Evolutionary conservation across 345 rosid species (phyloP), one percentile per base, ranked within the genome.

Genomic region (Zanthoxylum bungeanum): DNA sequence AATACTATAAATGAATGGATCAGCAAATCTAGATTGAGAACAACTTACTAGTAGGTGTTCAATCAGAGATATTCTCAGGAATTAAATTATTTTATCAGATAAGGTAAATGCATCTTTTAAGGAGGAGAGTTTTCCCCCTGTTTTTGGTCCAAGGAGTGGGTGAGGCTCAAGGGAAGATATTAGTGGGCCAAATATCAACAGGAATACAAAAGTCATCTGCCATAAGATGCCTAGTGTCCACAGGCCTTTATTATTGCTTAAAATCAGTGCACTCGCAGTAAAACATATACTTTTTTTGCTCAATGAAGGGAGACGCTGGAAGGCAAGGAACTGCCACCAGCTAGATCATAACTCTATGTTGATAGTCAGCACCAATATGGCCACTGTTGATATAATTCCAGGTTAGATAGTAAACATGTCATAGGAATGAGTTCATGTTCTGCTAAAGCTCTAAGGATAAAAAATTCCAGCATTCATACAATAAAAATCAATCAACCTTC

Each of bases 401-500:
- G 40, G 31, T 66, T 66, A 3, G 4, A 14, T 4, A 21, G 57
- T 30, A 2, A 21, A 50, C 10, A 46, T 21, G 39, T 66, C 44
- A n/a, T 8, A 49, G 42, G 9, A 66, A 64, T 47, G 31, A n/a
- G 25, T 31, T 47, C 40, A 49, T 6, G 39, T 39, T 11, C 11
- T 51, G 30, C 12, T 50, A 27, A 47, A 44, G 19, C 61, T 52
- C 27, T 37, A 64, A n/a, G n/a, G 25, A 61, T 25, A n/a, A 77
- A 68, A 27, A 28, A 16, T 52, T 55, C 16, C 51, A 25, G n/a
- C n/a, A 70, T 10, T 40, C 17, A 9, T 44, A 74, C 52, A 8
- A 65, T 27, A 36, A n/a, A n/a, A 52, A 46, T 73, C 52, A 68
- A 72, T 28, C 36, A n/a, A 88, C 97, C 97, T 92, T 94, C 97